Evolutionary conservation across 768 basidiomycete genomes (phyloP), one percentile per base, ranked within the genome.

Genomic region (Boletus rubroflammeus): DNA sequence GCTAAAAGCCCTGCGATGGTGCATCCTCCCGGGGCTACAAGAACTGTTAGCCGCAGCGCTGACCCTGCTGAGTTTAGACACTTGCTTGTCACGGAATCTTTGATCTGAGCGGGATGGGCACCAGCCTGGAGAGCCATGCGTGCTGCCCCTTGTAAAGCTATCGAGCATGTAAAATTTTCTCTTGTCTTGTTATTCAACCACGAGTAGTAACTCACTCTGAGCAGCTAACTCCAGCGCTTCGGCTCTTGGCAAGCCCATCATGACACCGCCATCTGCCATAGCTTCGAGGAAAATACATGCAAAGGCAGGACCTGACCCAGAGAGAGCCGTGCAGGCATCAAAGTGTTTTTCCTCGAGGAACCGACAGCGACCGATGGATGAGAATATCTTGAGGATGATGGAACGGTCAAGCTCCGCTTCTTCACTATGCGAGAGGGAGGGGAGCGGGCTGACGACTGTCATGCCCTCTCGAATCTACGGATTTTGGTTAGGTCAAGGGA

Each of bases 321-420:
- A 93, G 3, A 99, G 79, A 11, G 97, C 97, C 0, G 97, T 99
- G 68, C 93, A 97, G 5, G 96, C 95, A 73, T 99, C 96, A 63
- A 99, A 99, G 70, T 98, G 90, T 70, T 95, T 98, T 72, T 99
- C 97, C 49, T 98, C 96, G 32, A 99, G 81, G 79, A 97, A 94
- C 17, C 93, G 86, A 70, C 93, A 96, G 26, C 90, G 84, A 38
- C 97, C 97, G 64, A 98, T 96, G 34, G 97, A 95, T 19, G 92
- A 93, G 79, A 99, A 98, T 61, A 99, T 94, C 64, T 91, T 90
- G 53, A 91, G 77, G 63, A 97, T 86, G 61, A 95, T 86, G 10
- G 75, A 72, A 46, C 80, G 81, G 68, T 92, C 83, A 11, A 79
- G 75, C 36, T 84, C 84, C n/a, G 76, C 69, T 21, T 71, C 65